phyloP scores from a whole-genome alignment of 805 yeast species.

The Candida glaebosa region DNA sequence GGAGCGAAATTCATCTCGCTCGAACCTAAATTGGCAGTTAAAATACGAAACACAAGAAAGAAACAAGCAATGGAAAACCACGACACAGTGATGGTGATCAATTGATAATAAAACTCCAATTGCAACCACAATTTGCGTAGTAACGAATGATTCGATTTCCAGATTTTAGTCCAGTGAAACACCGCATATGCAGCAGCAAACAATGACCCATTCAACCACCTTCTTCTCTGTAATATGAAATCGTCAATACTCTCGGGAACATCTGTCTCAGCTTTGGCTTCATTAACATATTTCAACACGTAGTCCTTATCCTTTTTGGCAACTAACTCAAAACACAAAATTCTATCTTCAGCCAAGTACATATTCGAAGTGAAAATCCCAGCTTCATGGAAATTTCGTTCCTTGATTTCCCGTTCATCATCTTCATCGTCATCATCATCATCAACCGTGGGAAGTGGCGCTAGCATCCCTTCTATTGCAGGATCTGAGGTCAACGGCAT shows the following conservation, averaged over 20 bases:
- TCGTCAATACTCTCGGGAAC: constrained; percentile 96
- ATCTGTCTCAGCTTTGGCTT: constrained; percentile 91
- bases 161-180: constrained; percentile 78
- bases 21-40: constrained; percentile 74
- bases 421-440: constrained; percentile 30
- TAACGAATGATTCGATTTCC: constrained; percentile 83
- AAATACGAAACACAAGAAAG: constrained; percentile 83
- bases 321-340: constrained; percentile 91
- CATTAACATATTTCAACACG: constrained; percentile 79
- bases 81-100: constrained; percentile 70
- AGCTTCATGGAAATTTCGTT: constrained; percentile 35
- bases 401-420: constrained; percentile 39
- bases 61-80: constrained; percentile 94
- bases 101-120: constrained; percentile 82
- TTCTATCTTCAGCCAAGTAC: constrained; percentile 97
- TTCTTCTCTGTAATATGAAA: constrained; percentile 90
- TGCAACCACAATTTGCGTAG: constrained; percentile 79
- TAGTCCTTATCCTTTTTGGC: constrained; percentile 74
- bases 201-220: constrained; percentile 98
- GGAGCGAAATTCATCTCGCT: constrained; percentile 59
- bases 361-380: constrained; percentile 92
- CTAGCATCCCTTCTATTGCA: not conserved
- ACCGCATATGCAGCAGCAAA: constrained; percentile 94
- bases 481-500: not conserved
- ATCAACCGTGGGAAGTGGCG: constrained; percentile 3